These are phyloP conservation scores for Talaromyces marneffei DNA, from an alignment of 2,329 filamentous ascomycete species.

Conservation along the genomic window DNA sequence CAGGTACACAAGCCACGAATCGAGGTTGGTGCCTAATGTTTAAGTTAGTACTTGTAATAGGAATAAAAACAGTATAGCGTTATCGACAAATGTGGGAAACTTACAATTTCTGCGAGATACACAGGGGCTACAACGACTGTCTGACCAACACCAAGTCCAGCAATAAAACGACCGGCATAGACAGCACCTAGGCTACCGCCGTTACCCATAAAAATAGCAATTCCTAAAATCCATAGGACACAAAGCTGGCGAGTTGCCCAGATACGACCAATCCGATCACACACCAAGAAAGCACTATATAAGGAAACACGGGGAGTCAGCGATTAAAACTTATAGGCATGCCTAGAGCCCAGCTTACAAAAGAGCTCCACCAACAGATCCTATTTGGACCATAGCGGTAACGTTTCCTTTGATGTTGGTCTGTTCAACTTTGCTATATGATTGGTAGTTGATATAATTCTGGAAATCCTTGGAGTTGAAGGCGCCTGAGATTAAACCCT, in stretches of 20 bases:
- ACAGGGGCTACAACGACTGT: conserved; percentile 57
- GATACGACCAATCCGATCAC: conserved; percentile 57
- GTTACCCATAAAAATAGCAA: conserved; percentile 54
- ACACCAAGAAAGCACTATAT: conserved; percentile 53
- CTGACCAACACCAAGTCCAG: conserved; percentile 60
- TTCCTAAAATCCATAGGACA: conserved; percentile 53
- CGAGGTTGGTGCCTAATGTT: conserved; percentile 19
- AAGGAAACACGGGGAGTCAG: conserved; percentile 27
- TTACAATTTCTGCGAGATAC: background rate
- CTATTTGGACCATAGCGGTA: conserved; percentile 73
- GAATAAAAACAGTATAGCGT: background rate
- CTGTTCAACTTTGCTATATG: conserved; percentile 48
- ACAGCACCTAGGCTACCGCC: conserved; percentile 53
- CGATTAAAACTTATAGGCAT: conserved; percentile 29
- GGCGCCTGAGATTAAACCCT: conserved; percentile 61
- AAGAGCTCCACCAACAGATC: conserved; percentile 65
- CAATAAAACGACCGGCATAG: conserved; percentile 62
- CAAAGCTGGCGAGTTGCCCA: conserved; percentile 57
- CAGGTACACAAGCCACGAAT: conserved; percentile 64
- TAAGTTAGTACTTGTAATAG: background rate
- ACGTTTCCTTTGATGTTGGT: conserved; percentile 52
- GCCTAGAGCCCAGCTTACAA: conserved; percentile 42
- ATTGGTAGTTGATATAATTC: conserved; percentile 51
- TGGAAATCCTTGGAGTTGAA: conserved; percentile 50
- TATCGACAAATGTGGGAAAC: background rate